phyloP scores from a whole-genome alignment of 495 filamentous ascomycete genomes.

The Mytilinidion resinicola region DNA sequence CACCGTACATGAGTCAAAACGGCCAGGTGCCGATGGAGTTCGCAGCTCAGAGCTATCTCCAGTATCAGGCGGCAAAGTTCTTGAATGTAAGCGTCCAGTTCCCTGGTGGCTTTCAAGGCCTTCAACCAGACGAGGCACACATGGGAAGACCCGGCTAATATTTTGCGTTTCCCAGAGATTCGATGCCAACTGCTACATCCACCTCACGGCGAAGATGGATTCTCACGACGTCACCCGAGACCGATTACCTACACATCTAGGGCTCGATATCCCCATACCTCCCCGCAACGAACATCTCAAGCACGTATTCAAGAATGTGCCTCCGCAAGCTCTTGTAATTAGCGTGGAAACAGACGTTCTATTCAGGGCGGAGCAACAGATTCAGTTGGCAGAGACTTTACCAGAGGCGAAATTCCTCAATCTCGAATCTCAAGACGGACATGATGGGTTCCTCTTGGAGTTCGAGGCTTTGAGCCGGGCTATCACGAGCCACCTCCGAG shows the following conservation, averaged over 20 bases:
- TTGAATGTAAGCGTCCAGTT: neutral
- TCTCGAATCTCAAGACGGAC: conserved; percentile 32
- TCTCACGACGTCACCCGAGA: conserved; percentile 35
- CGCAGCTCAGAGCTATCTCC: conserved; percentile 36
- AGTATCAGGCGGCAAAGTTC: conserved; percentile 40
- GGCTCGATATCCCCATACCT: neutral
- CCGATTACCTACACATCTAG: conserved; percentile 1
- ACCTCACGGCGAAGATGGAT: conserved; percentile 39
- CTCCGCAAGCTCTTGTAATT: conserved; percentile 31
- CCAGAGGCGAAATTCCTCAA: conserved; percentile 31
- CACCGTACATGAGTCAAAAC: neutral
- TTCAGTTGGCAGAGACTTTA: conserved; percentile 28
- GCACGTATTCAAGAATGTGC: conserved; percentile 21
- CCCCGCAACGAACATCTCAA: conserved; percentile 17
- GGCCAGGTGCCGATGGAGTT: conserved; percentile 7
- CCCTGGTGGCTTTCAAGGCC: no score
- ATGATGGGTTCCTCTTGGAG: conserved; percentile 39
- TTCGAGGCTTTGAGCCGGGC: conserved; percentile 27
- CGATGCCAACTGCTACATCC: conserved; percentile 39
- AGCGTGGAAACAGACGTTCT: conserved; percentile 37
- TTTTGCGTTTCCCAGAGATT: conserved; percentile 21
- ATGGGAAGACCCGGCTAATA: no score
- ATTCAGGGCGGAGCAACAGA: conserved; percentile 34
- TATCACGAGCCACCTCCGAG: conserved; percentile 27
- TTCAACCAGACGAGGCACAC: no score